Base-by-base conservation (phyloP, 2,329 filamentous ascomycete species). In the Alternaria novae-zelandiae region DNA sequence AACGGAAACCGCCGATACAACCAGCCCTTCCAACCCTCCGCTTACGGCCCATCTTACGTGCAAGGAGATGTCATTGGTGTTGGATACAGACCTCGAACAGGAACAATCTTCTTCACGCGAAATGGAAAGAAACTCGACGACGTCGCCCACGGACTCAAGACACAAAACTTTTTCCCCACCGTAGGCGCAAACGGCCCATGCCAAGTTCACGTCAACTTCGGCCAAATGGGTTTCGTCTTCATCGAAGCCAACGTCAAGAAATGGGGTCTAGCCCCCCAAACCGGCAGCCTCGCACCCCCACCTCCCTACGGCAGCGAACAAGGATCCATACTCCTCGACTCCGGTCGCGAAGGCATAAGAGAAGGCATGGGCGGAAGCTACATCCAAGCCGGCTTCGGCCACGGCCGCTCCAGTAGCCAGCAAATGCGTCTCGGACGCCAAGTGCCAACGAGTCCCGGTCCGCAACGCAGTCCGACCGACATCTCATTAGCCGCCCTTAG, bases 171-270 rank as follows among this genome's bases (percentile, higher is more conserved):
- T 83, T 99, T 99, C 82, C 96, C 96, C 1, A 96, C 96, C 0
- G 88, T 99, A n/a, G 96, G 96, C 46, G 94, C 96, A 61, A 97
- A 96, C 76, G 96, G 96, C 0, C 96, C 96, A 15, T 94, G 93
- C 74, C 90, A 90, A 30, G 88, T 99, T 1, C 95, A 99, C 78
- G 96, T 98, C 77, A 99, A 99, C 80, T 96, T 99, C 79, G 96
- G 96, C 8, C 96, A 99, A 79, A 93, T 96, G 76, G 96, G 96
- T 32, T 99, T 98, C 77, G 96, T 99, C 53, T 99, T 98, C 77
- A 98, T 99, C 72, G 96, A 99, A 82, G 96, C 95, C 66, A 99
- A 99, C 75, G 96, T 99, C 64, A 99, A 99, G 88, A 99, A 98
- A 85, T 99, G 96, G 96, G 96, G 96, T 2, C 84, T 99, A 59